These are phyloP conservation scores for Fusarium sp. DNA, from an alignment of 2,329 filamentous ascomycete genomes.

Conservation along the genomic window DNA sequence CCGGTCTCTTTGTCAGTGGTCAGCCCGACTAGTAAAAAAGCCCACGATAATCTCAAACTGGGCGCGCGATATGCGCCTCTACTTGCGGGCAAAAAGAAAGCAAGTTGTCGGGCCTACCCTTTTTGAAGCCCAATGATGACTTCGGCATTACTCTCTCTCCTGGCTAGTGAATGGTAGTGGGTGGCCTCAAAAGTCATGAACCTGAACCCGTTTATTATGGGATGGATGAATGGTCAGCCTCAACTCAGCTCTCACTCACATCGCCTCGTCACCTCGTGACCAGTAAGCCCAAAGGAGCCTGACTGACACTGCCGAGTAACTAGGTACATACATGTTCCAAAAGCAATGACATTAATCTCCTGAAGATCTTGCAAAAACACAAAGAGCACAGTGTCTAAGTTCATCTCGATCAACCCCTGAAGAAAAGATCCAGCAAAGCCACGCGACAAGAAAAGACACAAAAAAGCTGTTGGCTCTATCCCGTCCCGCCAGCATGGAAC, in stretches of 20 bases:
- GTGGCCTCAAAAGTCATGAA: background rate
- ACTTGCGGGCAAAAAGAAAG: background rate
- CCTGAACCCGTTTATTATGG: background rate
- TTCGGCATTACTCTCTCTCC: background rate
- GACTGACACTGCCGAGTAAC: background rate
- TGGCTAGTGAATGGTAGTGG: background rate
- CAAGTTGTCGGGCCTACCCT: background rate
- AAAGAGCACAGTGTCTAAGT: background rate
- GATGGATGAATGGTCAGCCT: conserved; percentile 4
- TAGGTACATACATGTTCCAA: background rate
- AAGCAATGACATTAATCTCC: background rate
- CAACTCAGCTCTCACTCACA: conserved; percentile 27
- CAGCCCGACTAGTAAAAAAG: background rate
- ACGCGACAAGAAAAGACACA: background rate
- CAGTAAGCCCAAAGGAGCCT: background rate
- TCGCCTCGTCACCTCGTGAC: conserved; percentile 17
- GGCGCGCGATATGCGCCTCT: background rate
- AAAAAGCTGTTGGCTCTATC: conserved; percentile 24
- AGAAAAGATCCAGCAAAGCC: background rate
- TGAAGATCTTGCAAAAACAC: background rate
- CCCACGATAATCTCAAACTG: background rate
- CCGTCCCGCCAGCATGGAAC: conserved; percentile 32
- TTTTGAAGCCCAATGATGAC: background rate
- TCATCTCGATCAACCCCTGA: background rate
- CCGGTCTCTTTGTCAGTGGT: conserved; percentile 7